Base-by-base conservation (phyloP, 2,329 filamentous ascomycete genomes). In the Byssothecium circinans region DNA sequence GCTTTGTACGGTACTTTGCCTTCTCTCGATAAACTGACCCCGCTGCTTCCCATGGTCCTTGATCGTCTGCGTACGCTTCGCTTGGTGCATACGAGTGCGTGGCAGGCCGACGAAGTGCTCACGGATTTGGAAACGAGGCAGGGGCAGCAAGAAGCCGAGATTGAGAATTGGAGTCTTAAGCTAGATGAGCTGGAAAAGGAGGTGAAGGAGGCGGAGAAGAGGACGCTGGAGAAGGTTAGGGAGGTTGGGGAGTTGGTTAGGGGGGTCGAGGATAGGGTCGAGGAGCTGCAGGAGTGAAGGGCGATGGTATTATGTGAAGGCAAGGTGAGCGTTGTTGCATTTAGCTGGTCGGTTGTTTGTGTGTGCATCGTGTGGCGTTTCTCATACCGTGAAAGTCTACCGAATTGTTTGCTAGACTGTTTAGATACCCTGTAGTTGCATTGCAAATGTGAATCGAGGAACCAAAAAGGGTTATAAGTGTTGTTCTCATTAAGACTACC, bases 171-270 rank as follows among this genome's bases (percentile, higher is more conserved):
- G 94, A 82, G 84, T 52, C 86, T 88, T 47, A 89, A 90, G 0
- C 71, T 97, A 14, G 83, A 85, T 52, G 88, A 86, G 65, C 82
- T 96, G 17, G 91, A 96, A 70, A 75, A 77, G 45, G 85, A 87
- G 20, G 84, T 97, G 62, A 78, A 78, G 52, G 81, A 87, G 50
- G 85, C 87, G 3, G 86, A 88, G 64, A 76, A 76, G 22, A 80
- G 84, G 3, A 87, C 95, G 76, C 82, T 82, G 56, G 82, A 80
- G 41, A 99, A 99, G 71, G 85, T 91, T 70, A 85, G 87, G 60
- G 81, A 88, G n/a, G 86, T 97, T 52, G 88, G 92, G 57, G 84
- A 83, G 33, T 96, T 91, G 90, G 89, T 97, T 4, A 89, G 88
- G 70, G 89, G 87, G 47, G 73, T 99, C 45, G 92, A 97, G 74